These are phyloP conservation scores for Kwoniella sp. DNA, from an alignment of 768 basidiomycete species.

Conservation along the genomic window DNA sequence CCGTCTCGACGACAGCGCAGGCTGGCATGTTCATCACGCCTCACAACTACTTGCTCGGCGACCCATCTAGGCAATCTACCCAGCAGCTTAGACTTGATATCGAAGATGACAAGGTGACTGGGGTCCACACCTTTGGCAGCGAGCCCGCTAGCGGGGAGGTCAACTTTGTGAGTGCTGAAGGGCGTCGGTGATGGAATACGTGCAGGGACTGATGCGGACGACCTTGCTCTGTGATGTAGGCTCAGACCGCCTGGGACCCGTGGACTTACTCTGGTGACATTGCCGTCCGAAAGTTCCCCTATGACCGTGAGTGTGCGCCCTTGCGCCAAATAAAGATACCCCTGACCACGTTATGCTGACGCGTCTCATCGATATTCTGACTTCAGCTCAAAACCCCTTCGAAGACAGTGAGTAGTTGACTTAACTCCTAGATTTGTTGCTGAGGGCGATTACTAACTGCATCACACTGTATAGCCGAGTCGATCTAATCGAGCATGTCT, in stretches of 20 bases:
- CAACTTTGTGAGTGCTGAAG: conserved; percentile 23
- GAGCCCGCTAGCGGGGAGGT: conserved; percentile 22
- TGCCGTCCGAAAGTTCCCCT: conserved; percentile 41
- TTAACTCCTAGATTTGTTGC: not conserved
- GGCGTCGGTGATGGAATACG: not conserved
- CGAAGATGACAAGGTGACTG: conserved; percentile 26
- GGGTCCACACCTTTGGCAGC: conserved; percentile 34
- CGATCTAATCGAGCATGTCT: conserved; percentile 4
- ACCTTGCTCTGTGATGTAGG: not conserved
- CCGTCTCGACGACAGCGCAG: conserved; percentile 41
- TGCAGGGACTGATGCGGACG: not conserved
- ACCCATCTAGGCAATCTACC: conserved; percentile 45
- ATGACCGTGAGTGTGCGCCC: conserved; percentile 31
- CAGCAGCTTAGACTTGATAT: conserved; percentile 52
- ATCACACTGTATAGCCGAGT: conserved; percentile 16
- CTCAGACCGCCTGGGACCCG: conserved; percentile 27
- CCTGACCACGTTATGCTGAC: too few species aligned
- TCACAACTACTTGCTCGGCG: conserved; percentile 51
- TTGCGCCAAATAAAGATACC: conserved; percentile 5
- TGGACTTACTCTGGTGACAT: conserved; percentile 37
- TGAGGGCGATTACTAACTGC: too few species aligned
- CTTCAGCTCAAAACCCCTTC: conserved; percentile 27
- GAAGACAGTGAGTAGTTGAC: conserved; percentile 12
- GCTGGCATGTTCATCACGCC: conserved; percentile 45
- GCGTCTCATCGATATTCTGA: too few species aligned